Percentiles rank a stretch among this genome's conserved stretches.
Conservation (phyloP, 352 stramenopile species). For the Thalassiosira livingstoniorum region DNA sequence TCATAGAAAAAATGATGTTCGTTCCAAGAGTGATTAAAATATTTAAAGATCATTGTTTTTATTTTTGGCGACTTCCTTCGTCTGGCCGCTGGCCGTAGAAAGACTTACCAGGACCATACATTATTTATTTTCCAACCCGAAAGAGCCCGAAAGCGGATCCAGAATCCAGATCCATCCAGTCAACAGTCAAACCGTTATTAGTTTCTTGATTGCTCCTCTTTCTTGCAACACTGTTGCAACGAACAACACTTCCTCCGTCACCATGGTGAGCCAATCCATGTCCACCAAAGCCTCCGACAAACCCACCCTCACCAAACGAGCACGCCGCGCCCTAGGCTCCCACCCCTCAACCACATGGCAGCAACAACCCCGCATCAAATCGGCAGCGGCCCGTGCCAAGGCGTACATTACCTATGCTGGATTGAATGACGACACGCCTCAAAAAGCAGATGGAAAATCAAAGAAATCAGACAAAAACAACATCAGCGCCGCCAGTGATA, state of each 20-base stretch:
- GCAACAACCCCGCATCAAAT: conserved; percentile 82
- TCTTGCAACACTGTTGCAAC: no score
- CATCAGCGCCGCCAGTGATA: neutral
- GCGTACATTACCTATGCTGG: conserved; percentile 78
- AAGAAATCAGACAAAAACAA: conserved; percentile 1
- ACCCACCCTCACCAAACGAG: conserved; percentile 63
- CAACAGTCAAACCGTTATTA: neutral
- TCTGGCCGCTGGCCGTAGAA: no score
- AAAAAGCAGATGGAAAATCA: neutral
- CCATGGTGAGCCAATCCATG: conserved; percentile 26
- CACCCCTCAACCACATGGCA: conserved; percentile 82
- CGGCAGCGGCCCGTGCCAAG: conserved; percentile 59
- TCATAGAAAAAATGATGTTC: no score
- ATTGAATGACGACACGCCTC: conserved; percentile 38
- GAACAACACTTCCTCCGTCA: conserved; percentile 6
- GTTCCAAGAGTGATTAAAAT: no score
- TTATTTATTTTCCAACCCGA: no score
- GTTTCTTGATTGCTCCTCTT: no score
- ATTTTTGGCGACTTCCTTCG: no score
- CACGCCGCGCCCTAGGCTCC: conserved; percentile 63
- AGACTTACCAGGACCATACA: no score
- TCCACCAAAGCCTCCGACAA: conserved; percentile 14
- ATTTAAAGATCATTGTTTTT: no score
- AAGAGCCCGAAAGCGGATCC: no score
- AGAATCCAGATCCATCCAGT: no score